Conservation (phyloP, 2,329 filamentous ascomycete genomes). For the Fusarium anguioides region DNA sequence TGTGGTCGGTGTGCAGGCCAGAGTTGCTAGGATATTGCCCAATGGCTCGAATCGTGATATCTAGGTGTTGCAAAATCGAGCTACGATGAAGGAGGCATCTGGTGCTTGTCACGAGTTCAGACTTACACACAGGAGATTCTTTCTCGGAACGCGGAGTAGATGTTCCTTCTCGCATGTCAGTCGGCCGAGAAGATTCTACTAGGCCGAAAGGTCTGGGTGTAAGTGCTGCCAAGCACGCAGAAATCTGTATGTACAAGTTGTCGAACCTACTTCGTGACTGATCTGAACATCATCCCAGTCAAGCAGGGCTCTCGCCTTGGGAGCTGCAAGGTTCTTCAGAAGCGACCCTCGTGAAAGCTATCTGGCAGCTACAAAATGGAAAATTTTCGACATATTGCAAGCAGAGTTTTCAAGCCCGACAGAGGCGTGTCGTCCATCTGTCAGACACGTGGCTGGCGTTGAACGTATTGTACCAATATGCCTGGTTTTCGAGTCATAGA, state of each 20-base stretch:
- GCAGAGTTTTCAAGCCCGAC: constrained; percentile 5
- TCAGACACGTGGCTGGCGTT: constrained; percentile 30
- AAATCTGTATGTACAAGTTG: constrained; percentile 24
- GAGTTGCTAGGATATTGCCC: neutral
- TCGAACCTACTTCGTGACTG: constrained; percentile 24
- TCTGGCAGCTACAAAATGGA: constrained; percentile 17
- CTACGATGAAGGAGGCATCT: constrained; percentile 2
- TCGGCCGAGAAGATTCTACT: constrained; percentile 43
- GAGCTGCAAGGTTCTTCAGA: constrained; percentile 19
- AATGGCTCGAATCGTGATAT: constrained; percentile 14
- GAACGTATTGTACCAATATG: constrained; percentile 18
- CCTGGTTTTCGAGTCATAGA: constrained; percentile 10
- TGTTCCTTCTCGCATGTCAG: constrained; percentile 28
- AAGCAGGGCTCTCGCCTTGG: constrained; percentile 33
- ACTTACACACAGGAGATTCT: constrained; percentile 12
- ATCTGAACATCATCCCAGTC: constrained; percentile 28
- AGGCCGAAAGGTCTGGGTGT: constrained; percentile 32
- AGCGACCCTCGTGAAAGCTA: constrained; percentile 12
- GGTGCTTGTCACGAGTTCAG: constrained; percentile 25
- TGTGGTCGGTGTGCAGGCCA: constrained; percentile 21
- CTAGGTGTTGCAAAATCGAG: constrained; percentile 5
- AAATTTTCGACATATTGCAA: constrained; percentile 23
- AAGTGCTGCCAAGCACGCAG: constrained; percentile 35
- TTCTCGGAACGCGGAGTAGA: constrained; percentile 28
- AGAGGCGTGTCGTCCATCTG: constrained; percentile 15